A percentile compares a stretch with the other conserved stretches of the same genome.
Evolutionary conservation across 2,329 filamentous ascomycete species (phyloP).

Genomic region (Phyllosticta citriasiana): DNA sequence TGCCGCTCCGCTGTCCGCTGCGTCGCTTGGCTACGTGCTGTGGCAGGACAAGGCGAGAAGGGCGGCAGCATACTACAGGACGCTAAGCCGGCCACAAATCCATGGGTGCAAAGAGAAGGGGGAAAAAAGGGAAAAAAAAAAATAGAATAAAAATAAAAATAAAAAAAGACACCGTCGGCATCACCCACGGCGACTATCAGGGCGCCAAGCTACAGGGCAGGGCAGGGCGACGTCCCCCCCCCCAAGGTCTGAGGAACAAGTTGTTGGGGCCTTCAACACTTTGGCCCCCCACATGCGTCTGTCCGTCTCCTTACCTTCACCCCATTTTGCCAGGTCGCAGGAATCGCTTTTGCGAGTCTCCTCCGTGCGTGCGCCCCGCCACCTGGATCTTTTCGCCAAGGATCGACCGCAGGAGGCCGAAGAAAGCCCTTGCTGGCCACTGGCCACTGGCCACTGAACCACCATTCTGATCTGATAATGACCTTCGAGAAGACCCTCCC

Average conservation of each 20-base stretch:
- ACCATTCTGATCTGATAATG: not conserved
- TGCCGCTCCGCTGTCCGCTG: not conserved
- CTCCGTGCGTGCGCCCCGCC: not conserved
- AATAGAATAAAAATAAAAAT: too few relatives aligned
- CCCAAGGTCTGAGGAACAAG: not conserved
- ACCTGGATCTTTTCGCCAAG: not conserved
- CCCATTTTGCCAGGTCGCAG: not conserved
- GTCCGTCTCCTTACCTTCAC: conserved; percentile 9
- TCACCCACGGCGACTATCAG: not conserved
- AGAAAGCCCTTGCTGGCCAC: not conserved
- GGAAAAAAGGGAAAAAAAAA: not conserved
- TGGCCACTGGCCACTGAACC: too few relatives aligned
- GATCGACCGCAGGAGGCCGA: not conserved
- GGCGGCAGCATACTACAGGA: not conserved
- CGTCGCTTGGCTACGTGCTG: not conserved
- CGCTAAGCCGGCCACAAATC: not conserved
- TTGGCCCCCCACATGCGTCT: not conserved
- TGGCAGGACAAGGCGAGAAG: not conserved
- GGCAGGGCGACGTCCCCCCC: not conserved
- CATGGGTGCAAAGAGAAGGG: not conserved
- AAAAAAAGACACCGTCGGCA: not conserved
- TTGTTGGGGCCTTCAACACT: conserved; percentile 11
- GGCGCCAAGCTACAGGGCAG: not conserved
- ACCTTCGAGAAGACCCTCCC: not conserved
- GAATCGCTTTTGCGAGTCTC: not conserved